A percentile compares a stretch with the other conserved stretches of the same genome.
These are phyloP conservation scores for Astrothelium macrocarpum DNA, from an alignment of 495 filamentous ascomycete genomes.

Conservation along the genomic window DNA sequence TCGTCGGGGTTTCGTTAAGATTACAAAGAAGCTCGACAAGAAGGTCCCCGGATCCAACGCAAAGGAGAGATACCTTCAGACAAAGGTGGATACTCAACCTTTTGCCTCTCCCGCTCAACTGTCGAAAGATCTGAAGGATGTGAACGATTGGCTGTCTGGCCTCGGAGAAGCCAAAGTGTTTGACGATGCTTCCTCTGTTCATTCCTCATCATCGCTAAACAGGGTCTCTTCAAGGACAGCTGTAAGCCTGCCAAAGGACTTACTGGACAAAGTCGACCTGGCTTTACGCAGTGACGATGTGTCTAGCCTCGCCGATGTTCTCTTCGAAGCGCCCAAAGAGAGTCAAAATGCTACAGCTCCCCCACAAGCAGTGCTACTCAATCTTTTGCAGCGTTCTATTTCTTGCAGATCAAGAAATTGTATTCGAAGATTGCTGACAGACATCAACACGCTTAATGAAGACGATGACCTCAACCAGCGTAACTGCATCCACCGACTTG, in stretches of 20 bases:
- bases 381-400: slow-evolving; percentile 76
- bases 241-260: slow-evolving; percentile 54
- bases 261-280: slow-evolving; percentile 65
- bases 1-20: slow-evolving; percentile 87
- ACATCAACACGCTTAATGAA: slow-evolving; percentile 64
- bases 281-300: slow-evolving; percentile 68
- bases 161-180: slow-evolving; percentile 59
- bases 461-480: slow-evolving; percentile 86
- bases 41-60: slow-evolving; percentile 62
- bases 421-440: slow-evolving; percentile 56
- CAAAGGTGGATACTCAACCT: slow-evolving; percentile 73
- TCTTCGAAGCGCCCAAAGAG: slow-evolving; percentile 29
- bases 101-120: slow-evolving; percentile 72
- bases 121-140: slow-evolving; percentile 54
- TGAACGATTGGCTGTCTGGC: slow-evolving; percentile 85
- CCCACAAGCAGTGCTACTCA: slow-evolving; percentile 56
- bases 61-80: slow-evolving; percentile 72
- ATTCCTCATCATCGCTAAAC: slow-evolving; percentile 53
- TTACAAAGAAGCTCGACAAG: slow-evolving; percentile 96
- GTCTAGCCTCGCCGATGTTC: slow-evolving; percentile 45
- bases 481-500: slow-evolving; percentile 83
- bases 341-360: slow-evolving; percentile 36
- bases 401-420: slow-evolving; percentile 57
- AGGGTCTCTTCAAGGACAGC: slow-evolving; percentile 59
- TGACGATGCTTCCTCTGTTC: slow-evolving; percentile 63